Percentiles rank a stretch among this genome's conserved stretches.
phyloP scores from a whole-genome alignment of 495 filamentous ascomycete genomes.

The Penicillium soppii region DNA sequence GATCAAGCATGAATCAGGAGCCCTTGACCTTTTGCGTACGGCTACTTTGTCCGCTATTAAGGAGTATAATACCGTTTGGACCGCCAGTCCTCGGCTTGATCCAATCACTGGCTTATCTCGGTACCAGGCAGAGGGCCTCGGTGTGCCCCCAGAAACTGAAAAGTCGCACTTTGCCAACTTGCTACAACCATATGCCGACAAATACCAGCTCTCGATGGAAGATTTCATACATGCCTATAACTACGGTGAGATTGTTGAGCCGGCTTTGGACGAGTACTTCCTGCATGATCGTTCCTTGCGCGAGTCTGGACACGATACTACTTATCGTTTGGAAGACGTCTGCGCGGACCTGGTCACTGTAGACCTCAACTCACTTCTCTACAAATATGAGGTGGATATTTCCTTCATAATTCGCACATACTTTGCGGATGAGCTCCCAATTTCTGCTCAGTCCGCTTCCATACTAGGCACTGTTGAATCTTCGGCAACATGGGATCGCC shows the following conservation, averaged over 20 bases:
- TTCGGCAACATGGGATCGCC: conserved; percentile 84
- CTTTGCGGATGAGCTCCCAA: conserved; percentile 74
- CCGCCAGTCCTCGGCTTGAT: conserved; percentile 74
- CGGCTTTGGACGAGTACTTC: conserved; percentile 91
- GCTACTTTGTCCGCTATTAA: conserved; percentile 91
- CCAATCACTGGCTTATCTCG: conserved; percentile 78
- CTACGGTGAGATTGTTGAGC: conserved; percentile 67
- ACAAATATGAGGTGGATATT: conserved; percentile 95
- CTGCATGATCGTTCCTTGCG: conserved; percentile 91
- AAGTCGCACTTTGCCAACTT: conserved; percentile 84
- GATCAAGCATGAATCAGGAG: conserved; percentile 75
- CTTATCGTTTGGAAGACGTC: conserved; percentile 87
- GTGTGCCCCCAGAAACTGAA: conserved; percentile 93
- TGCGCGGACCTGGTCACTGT: conserved; percentile 90
- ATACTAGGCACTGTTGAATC: conserved; percentile 66
- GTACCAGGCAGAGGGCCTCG: conserved; percentile 83
- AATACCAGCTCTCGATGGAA: conserved; percentile 74
- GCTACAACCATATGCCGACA: conserved; percentile 80
- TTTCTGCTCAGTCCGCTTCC: conserved; percentile 67
- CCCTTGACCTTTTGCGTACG: conserved; percentile 72
- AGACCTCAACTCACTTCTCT: conserved; percentile 88
- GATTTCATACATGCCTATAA: conserved; percentile 93
- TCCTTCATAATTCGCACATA: conserved; percentile 73
- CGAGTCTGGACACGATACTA: conserved; percentile 96
- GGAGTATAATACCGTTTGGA: conserved; percentile 94